These are phyloP conservation scores for Phaffomyces thermotolerans DNA, from an alignment of 805 yeast species.

Conservation along the genomic window DNA sequence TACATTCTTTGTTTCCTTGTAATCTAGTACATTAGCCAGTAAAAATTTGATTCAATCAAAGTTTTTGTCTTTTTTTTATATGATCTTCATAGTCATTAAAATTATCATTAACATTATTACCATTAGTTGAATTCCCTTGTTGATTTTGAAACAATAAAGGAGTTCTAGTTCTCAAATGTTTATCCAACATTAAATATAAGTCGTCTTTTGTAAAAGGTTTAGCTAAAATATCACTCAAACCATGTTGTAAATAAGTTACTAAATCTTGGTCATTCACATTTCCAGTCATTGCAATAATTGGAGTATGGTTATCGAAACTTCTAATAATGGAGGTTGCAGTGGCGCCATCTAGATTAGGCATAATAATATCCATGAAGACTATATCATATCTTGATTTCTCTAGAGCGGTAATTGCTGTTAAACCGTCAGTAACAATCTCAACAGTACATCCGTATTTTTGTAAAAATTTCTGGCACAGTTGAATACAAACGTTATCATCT, in stretches of 20 bases:
- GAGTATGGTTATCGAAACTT: conserved; percentile 75
- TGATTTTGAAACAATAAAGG: conserved; percentile 25
- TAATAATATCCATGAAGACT: conserved; percentile 81
- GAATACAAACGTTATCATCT: conserved; percentile 77
- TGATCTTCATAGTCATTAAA: conserved; percentile 13
- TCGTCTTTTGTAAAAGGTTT: conserved; percentile 92
- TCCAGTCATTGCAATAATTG: conserved; percentile 93
- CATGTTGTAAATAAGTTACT: conserved; percentile 73
- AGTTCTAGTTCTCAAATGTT: conserved; percentile 51
- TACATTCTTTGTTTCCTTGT: background rate
- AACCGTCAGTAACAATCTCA: conserved; percentile 87
- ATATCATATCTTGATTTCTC: conserved; percentile 68
- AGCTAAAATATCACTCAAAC: conserved; percentile 88
- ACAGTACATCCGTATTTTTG: conserved; percentile 88
- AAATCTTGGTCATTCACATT: conserved; percentile 78
- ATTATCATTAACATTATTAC: conserved; percentile 1
- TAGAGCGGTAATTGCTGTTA: conserved; percentile 74
- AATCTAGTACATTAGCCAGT: background rate
- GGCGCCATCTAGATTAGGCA: conserved; percentile 85
- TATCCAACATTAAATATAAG: conserved; percentile 67
- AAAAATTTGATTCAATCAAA: conserved; percentile 6
- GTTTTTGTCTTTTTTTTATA: conserved; percentile 21
- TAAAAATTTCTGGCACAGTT: conserved; percentile 73
- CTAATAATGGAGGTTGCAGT: conserved; percentile 88
- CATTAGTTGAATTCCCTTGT: background rate